Base-by-base conservation (phyloP, 192 early-diverging fungal species). In the Linnemannia schmuckeri region DNA sequence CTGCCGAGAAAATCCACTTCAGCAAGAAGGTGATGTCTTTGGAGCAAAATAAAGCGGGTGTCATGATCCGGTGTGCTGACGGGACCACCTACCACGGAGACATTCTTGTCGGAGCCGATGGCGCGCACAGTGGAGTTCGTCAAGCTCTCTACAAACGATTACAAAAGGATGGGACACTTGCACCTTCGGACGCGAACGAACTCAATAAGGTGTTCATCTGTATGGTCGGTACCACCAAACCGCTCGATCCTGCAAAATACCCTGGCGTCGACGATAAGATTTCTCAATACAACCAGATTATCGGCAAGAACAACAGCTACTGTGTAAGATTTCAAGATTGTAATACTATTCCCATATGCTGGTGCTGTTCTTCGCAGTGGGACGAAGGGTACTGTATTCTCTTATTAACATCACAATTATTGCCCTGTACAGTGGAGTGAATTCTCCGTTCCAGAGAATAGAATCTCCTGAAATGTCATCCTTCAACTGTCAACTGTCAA, bases 41-140 rank as follows among this genome's bases (percentile, higher is more conserved):
- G 24, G 24, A 69, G 22, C 71, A 80, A 27, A 72, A 55, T 22
- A 27, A 17, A 40, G 44, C 68, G 10, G 79, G 72, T 6, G 71
- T 80, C 22, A 37, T 68, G 27, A 69, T 80, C 22, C 55, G 57
- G 18, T 80, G 72, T 33, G 24, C 57, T 4, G 72, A 80, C 22
- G 52, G 46, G 1, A 74, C 72, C 9, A 27, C 27, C n/a, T 74
- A 80, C n/a, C 38, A 54, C 8, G 79, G 79, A n/a, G 79, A 80
- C 33, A 74, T 80, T n/a, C 79, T 80, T 18, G 52, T 80, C 4
- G 79, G 79, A 22, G 79, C 79, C 0, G 79, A 74, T 40, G 78
- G 78, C 0, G 72, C 78, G 4, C 61, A 74, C 18, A 72, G 52
- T 35, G 46, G n/a, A 9, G 61, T 80, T 44, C 42, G 42, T 1